Evolutionary conservation across 2,329 filamentous ascomycete genomes (phyloP).

Genomic region (Aspergillus fijiensis): DNA sequence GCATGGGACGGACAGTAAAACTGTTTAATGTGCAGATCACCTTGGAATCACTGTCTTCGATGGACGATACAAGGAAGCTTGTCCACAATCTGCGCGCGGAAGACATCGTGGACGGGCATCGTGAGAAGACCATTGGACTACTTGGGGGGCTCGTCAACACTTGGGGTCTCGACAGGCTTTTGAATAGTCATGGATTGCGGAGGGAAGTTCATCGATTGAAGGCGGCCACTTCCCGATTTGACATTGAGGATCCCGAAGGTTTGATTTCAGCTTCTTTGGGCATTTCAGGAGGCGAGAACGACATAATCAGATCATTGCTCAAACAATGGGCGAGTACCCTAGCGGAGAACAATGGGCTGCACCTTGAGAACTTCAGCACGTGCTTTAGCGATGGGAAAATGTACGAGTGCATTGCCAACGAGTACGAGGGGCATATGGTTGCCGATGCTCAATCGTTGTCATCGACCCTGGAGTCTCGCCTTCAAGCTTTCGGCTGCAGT

Average conservation of each 20-base stretch:
- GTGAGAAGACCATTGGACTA: conserved; percentile 62
- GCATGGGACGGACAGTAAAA: conserved; percentile 55
- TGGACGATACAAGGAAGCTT: conserved; percentile 43
- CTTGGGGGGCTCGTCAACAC: conserved; percentile 61
- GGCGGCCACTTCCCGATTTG: conserved; percentile 20
- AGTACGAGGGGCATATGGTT: conserved; percentile 52
- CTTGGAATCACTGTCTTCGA: conserved; percentile 51
- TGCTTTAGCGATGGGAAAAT: conserved; percentile 57
- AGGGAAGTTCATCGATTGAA: conserved; percentile 52
- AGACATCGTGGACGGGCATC: conserved; percentile 63
- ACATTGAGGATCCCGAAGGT: conserved; percentile 20
- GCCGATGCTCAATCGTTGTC: neutral
- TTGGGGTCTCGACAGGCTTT: conserved; percentile 54
- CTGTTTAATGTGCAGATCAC: conserved; percentile 60
- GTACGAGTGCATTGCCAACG: conserved; percentile 57
- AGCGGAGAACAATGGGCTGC: conserved; percentile 47
- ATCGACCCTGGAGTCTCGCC: conserved; percentile 32
- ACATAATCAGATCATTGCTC: conserved; percentile 47
- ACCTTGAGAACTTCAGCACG: conserved; percentile 57
- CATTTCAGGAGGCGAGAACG: conserved; percentile 25
- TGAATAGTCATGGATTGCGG: conserved; percentile 56
- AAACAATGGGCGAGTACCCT: conserved; percentile 57
- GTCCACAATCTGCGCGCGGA: conserved; percentile 51
- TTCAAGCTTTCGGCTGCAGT: conserved; percentile 44
- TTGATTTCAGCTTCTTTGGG: conserved; percentile 19